Evolutionary conservation across 306 rosid genomes (phyloP).

Genomic region (Dryas octopetala): DNA sequence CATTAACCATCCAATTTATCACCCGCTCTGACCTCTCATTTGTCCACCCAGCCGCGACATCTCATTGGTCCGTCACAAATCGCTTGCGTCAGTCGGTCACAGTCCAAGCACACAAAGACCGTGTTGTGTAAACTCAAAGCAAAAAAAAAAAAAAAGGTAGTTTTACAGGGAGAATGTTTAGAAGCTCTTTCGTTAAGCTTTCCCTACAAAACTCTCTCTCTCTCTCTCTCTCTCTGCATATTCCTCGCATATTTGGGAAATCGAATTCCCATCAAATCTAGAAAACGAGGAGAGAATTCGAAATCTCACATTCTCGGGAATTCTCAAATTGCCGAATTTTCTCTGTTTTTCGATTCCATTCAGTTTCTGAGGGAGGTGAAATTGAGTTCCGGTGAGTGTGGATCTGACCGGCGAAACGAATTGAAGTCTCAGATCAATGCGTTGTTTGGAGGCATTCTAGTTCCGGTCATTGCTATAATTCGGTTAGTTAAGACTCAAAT

Average conservation of each 20-base stretch:
- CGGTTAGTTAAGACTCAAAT: constrained; percentile 6
- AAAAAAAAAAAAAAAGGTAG: background rate
- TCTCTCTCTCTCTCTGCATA: constrained; percentile 36
- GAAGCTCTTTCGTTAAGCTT: constrained; percentile 16
- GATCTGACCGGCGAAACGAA: constrained; percentile 41
- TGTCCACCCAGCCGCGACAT: background rate
- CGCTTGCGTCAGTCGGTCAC: constrained; percentile 28
- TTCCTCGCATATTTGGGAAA: constrained; percentile 46
- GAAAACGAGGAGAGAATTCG: constrained; percentile 8
- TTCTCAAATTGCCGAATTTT: background rate
- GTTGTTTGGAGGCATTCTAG: constrained; percentile 38
- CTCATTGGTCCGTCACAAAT: background rate
- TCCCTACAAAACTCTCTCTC: constrained; percentile 16
- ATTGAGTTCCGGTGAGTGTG: constrained; percentile 28
- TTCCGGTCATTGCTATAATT: constrained; percentile 23
- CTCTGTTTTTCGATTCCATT: background rate
- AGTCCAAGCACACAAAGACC: background rate
- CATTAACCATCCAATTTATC: background rate
- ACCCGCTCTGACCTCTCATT: background rate
- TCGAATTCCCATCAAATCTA: constrained; percentile 19
- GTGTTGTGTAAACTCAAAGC: constrained; percentile 46
- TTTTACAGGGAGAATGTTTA: background rate
- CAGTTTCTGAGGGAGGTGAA: background rate
- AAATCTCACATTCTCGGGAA: background rate
- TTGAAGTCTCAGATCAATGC: constrained; percentile 37